Conservation (phyloP, 495 filamentous ascomycete genomes). For the Endocarpon pusillum region DNA sequence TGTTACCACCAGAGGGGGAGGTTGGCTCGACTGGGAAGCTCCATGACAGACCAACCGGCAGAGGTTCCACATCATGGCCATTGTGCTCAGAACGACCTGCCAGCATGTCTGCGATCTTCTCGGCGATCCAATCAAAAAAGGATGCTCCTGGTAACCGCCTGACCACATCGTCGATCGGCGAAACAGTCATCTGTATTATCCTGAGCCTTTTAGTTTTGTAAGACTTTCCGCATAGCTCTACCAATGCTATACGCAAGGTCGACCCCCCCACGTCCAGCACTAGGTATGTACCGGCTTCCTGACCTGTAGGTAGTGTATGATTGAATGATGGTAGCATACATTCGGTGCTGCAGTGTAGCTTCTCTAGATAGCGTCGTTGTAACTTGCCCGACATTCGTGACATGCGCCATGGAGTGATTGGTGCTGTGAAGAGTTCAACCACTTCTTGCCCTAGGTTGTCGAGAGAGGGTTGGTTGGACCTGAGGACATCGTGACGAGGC, state of each 20-base stretch:
- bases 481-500: slow-evolving; percentile 10
- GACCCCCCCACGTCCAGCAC: slow-evolving; percentile 53
- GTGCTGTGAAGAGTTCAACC: slow-evolving; percentile 27
- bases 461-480: slow-evolving; percentile 28
- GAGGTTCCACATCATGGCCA: slow-evolving; percentile 16
- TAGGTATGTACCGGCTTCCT: slow-evolving; percentile 41
- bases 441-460: slow-evolving; percentile 35
- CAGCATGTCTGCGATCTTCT: slow-evolving; percentile 37
- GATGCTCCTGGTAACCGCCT: slow-evolving; percentile 32
- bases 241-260: slow-evolving; percentile 45
- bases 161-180: slow-evolving; percentile 35
- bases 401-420: slow-evolving; percentile 26
- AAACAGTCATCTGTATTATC: slow-evolving; percentile 31
- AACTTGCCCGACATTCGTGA: slow-evolving; percentile 39
- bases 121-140: slow-evolving; percentile 58
- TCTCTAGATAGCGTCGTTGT: slow-evolving; percentile 37
- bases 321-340: slow-evolving; percentile 55
- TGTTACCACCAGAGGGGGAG: slow-evolving; percentile 35
- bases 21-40: slow-evolving; percentile 53
- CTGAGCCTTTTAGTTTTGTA: slow-evolving; percentile 25
- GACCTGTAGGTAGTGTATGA: slow-evolving; percentile 40
- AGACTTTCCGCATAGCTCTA: slow-evolving; percentile 33
- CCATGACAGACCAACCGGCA: slow-evolving; percentile 49
- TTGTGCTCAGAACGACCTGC: slow-evolving; percentile 23
- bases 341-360: slow-evolving; percentile 33